phyloP scores from a whole-genome alignment of 2,329 filamentous ascomycete species.

The Huntiella abstrusa region DNA sequence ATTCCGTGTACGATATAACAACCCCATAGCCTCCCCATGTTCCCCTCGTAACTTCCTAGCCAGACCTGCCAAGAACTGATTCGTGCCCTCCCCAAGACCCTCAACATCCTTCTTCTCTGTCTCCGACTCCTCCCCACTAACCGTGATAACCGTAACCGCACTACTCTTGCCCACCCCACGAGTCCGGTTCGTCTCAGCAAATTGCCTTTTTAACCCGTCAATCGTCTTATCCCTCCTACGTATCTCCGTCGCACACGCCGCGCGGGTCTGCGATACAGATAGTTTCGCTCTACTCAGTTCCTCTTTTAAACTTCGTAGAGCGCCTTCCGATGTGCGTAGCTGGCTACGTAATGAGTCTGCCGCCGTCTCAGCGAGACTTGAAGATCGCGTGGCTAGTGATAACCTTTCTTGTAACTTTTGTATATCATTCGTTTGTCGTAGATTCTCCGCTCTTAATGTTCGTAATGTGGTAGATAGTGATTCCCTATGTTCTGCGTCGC shows the following conservation, averaged over 20 bases:
- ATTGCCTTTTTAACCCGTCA: constrained; percentile 70
- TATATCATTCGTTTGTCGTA: constrained; percentile 53
- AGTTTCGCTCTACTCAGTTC: constrained; percentile 64
- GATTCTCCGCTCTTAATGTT: constrained; percentile 52
- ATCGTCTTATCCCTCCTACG: constrained; percentile 80
- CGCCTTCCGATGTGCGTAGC: constrained; percentile 54
- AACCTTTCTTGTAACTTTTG: constrained; percentile 36
- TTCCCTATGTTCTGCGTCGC: constrained; percentile 78
- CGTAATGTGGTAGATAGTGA: constrained; percentile 62
- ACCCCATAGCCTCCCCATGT: constrained; percentile 61
- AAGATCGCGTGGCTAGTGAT: constrained; percentile 34
- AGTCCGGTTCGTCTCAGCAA: constrained; percentile 50
- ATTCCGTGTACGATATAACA: constrained; percentile 52
- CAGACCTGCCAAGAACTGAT: constrained; percentile 71
- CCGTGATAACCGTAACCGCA: constrained; percentile 35
- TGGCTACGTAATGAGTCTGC: constrained; percentile 51
- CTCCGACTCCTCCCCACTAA: constrained; percentile 35
- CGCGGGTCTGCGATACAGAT: constrained; percentile 63
- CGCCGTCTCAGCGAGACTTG: constrained; percentile 45
- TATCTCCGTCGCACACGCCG: constrained; percentile 76
- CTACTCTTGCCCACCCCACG: constrained; percentile 36
- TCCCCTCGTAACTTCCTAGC: constrained; percentile 76
- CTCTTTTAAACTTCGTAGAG: constrained; percentile 60
- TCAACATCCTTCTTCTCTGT: constrained; percentile 25
- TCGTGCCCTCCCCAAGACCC: constrained; percentile 69